Evolutionary conservation across 2,329 filamentous ascomycete genomes (phyloP).

Genomic region (Dactylonectria estremocensis): DNA sequence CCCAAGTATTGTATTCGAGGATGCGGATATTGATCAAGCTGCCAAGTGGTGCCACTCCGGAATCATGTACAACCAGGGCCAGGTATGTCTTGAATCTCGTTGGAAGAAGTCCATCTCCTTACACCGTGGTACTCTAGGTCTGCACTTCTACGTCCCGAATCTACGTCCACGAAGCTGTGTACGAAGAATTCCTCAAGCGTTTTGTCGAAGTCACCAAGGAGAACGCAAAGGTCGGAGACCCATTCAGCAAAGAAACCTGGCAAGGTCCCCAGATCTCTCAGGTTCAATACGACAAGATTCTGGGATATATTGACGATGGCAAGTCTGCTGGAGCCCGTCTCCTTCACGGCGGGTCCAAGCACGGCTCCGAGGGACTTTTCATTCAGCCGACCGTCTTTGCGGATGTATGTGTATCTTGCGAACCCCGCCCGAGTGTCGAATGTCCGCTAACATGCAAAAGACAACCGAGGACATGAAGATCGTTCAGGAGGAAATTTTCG

Average conservation of each 20-base stretch:
- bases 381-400: slow-evolving; percentile 43
- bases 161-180: slow-evolving; percentile 67
- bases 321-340: slow-evolving; percentile 74
- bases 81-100: slow-evolving; percentile 53
- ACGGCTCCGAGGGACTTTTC: slow-evolving; percentile 38
- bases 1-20: slow-evolving; percentile 69
- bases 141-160: slow-evolving; percentile 70
- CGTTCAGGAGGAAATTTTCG: slow-evolving; percentile 42
- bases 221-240: slow-evolving; percentile 72
- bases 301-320: slow-evolving; percentile 76
- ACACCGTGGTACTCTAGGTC: slow-evolving; percentile 55
- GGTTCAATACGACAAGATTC: slow-evolving; percentile 73
- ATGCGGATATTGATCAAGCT: slow-evolving; percentile 71
- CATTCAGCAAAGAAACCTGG: slow-evolving; percentile 73
- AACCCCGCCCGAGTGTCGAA: background rate
- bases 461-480: slow-evolving; percentile 36
- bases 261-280: slow-evolving; percentile 77
- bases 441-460: slow-evolving; percentile 4
- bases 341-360: slow-evolving; percentile 50
- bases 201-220: slow-evolving; percentile 63
- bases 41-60: slow-evolving; percentile 62
- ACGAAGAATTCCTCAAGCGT: slow-evolving; percentile 70
- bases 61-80: slow-evolving; percentile 67
- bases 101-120: background rate
- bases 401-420: slow-evolving; percentile 30